These are phyloP conservation scores for Aspergillus sparsus DNA, from an alignment of 495 filamentous ascomycete genomes.

Conservation along the genomic window DNA sequence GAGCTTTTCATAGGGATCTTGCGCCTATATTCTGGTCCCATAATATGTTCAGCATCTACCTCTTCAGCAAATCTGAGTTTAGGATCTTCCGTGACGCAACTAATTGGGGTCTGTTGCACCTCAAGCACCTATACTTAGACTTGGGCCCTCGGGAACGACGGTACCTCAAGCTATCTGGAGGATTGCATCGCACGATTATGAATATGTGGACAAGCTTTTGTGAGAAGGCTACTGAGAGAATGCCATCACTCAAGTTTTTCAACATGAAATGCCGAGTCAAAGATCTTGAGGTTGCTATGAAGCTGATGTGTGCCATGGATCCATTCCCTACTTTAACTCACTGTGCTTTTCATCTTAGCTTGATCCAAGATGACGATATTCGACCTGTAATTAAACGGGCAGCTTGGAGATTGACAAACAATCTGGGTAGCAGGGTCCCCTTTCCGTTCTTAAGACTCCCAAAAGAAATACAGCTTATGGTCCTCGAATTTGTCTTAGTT, in stretches of 20 bases:
- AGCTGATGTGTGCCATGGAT: conserved; percentile 23
- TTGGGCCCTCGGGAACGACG: conserved; percentile 24
- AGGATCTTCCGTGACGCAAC: conserved; percentile 19
- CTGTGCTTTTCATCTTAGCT: conserved; percentile 27
- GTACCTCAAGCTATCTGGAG: conserved; percentile 15
- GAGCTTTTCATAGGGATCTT: conserved; percentile 18
- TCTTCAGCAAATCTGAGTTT: conserved; percentile 20
- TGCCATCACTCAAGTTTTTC: conserved; percentile 25
- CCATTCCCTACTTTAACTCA: conserved; percentile 22
- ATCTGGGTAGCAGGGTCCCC: conserved; percentile 5
- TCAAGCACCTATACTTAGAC: conserved; percentile 28
- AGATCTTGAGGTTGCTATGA: conserved; percentile 21
- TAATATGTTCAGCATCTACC: conserved; percentile 23
- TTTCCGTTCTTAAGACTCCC: conserved; percentile 32
- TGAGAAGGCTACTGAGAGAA: conserved; percentile 6
- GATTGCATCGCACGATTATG: conserved; percentile 20
- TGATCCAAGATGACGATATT: conserved; percentile 19
- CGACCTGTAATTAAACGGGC: conserved; percentile 21
- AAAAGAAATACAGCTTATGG: conserved; percentile 31
- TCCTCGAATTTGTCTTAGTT: conserved; percentile 27
- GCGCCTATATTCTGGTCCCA: conserved; percentile 19
- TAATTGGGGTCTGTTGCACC: conserved; percentile 14
- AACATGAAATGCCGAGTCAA: conserved; percentile 29
- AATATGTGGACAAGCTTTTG: conserved; percentile 29
- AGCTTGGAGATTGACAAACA: conserved; percentile 23